A percentile compares a stretch with the other conserved stretches of the same genome.
These are phyloP conservation scores for Lachnellula suecica DNA, from an alignment of 2,329 filamentous ascomycete species.

Conservation along the genomic window DNA sequence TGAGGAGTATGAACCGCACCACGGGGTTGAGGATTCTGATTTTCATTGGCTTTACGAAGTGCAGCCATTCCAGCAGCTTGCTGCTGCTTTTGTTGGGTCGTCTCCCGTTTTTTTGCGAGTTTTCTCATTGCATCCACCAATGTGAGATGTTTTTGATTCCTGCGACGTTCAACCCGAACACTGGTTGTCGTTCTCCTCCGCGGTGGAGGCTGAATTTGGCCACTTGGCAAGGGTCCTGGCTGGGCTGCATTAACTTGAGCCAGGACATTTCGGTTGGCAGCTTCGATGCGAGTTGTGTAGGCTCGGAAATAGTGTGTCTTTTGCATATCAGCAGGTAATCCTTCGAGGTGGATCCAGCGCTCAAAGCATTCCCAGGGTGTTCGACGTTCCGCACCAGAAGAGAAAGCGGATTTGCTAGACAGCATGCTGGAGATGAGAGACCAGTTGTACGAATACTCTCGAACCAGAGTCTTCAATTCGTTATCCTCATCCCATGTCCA, in stretches of 20 bases:
- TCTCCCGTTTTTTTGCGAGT: conserved; percentile 89
- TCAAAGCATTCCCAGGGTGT: conserved; percentile 99
- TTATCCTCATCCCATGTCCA: conserved; percentile 93
- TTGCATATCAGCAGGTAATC: conserved; percentile 86
- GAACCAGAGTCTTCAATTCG: conserved; percentile 78
- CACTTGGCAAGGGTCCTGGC: conserved; percentile 34
- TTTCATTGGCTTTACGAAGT: conserved; percentile 77
- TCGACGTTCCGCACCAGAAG: conserved; percentile 83
- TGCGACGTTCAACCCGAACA: conserved; percentile 80
- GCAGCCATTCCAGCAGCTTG: conserved; percentile 75
- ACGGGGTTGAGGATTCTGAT: conserved; percentile 42
- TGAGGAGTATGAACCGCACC: conserved; percentile 62
- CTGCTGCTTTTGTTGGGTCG: conserved; percentile 80
- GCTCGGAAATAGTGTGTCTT: conserved; percentile 93
- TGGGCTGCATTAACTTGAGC: conserved; percentile 35
- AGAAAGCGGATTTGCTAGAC: conserved; percentile 69
- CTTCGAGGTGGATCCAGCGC: conserved; percentile 90
- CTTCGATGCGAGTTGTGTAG: conserved; percentile 60
- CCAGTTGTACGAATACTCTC: conserved; percentile 97
- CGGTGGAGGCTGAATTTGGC: conserved; percentile 49
- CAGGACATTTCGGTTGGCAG: conserved; percentile 52
- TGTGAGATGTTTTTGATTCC: conserved; percentile 82
- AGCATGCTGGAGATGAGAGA: conserved; percentile 86
- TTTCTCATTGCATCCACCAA: conserved; percentile 96
- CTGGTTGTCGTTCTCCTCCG: conserved; percentile 75